A percentile compares a stretch with the other conserved stretches of the same genome.
These are phyloP conservation scores for Phytophthora vignae DNA, from an alignment of 352 stramenopile genomes.

Conservation along the genomic window DNA sequence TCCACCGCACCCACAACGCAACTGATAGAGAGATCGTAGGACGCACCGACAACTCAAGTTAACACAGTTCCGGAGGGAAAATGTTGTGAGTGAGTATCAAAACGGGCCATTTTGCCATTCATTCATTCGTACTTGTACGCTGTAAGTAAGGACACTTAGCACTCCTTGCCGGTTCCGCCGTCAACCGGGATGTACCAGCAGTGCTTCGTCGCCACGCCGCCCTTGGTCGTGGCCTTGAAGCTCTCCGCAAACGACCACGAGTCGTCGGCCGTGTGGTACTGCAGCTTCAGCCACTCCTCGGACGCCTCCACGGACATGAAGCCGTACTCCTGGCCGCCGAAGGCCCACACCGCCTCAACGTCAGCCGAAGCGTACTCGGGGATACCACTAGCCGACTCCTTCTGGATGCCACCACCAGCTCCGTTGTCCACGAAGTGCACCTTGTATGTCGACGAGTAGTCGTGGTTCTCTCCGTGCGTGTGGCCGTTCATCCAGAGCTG, in stretches of 20 bases:
- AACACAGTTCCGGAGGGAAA: background rate
- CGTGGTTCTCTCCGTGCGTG: slow-evolving; percentile 76
- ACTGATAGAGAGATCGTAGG: background rate
- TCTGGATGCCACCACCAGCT: slow-evolving; percentile 77
- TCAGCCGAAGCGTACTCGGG: slow-evolving; percentile 53
- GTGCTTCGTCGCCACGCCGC: slow-evolving; percentile 64
- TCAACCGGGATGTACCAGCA: slow-evolving; percentile 75
- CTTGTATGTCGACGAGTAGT: slow-evolving; percentile 53
- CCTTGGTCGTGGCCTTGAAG: slow-evolving; percentile 47
- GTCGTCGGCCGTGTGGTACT: slow-evolving; percentile 69
- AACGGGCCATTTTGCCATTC: slow-evolving; percentile 25
- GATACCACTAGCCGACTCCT: slow-evolving; percentile 73
- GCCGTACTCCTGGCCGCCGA: slow-evolving; percentile 68
- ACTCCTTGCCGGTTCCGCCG: slow-evolving; percentile 43
- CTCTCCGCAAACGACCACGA: slow-evolving; percentile 62
- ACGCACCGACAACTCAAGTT: background rate
- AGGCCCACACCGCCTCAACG: slow-evolving; percentile 70
- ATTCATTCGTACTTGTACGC: slow-evolving; percentile 11
- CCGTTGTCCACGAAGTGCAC: slow-evolving; percentile 83
- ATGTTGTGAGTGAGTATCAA: background rate
- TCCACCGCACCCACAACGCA: slow-evolving; percentile 18
- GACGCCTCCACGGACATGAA: slow-evolving; percentile 68
- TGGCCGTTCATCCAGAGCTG: slow-evolving; percentile 62
- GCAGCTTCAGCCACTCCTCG: slow-evolving; percentile 69
- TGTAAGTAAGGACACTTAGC: slow-evolving; percentile 20